Evolutionary conservation across 2,329 filamentous ascomycete genomes (phyloP).

Genomic region (Arthrobotrys megalospora): DNA sequence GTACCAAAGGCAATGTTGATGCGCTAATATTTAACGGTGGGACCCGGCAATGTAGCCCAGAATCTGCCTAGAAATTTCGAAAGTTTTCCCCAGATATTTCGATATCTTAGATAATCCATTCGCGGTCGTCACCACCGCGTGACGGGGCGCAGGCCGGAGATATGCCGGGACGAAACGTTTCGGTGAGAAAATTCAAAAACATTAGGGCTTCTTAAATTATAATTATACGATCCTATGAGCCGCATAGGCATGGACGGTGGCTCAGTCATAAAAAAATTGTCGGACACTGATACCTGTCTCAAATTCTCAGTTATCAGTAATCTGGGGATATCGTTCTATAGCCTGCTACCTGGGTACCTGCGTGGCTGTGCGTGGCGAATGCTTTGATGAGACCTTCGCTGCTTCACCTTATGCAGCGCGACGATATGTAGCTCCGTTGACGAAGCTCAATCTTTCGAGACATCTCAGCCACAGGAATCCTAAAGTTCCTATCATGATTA

Average conservation of each 20-base stretch:
- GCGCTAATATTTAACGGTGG: not conserved
- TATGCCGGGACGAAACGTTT: not conserved
- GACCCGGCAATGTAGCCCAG: not conserved
- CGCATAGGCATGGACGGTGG: slow-evolving; percentile 1
- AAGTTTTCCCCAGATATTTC: not conserved
- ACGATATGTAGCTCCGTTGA: not conserved
- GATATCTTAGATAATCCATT: slow-evolving; percentile 24
- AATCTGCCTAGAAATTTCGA: not conserved
- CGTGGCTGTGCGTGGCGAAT: slow-evolving; percentile 21
- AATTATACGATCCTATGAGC: not conserved
- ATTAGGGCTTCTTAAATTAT: not conserved
- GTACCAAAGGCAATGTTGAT: not conserved
- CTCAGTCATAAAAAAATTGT: slow-evolving; percentile 18
- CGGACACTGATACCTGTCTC: slow-evolving; percentile 5
- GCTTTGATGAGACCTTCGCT: slow-evolving; percentile 17
- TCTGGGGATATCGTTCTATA: not conserved
- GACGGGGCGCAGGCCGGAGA: not conserved
- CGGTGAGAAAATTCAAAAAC: not conserved
- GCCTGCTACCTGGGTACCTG: not conserved
- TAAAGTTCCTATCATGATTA: not conserved
- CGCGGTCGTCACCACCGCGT: not conserved
- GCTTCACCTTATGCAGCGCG: slow-evolving; percentile 21
- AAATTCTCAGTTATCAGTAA: slow-evolving; percentile 12
- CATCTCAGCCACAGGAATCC: slow-evolving; percentile 13
- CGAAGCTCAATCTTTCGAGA: slow-evolving; percentile 3